phyloP scores from a whole-genome alignment of 176 grass and related monocot species.

The Musa acuminata region DNA sequence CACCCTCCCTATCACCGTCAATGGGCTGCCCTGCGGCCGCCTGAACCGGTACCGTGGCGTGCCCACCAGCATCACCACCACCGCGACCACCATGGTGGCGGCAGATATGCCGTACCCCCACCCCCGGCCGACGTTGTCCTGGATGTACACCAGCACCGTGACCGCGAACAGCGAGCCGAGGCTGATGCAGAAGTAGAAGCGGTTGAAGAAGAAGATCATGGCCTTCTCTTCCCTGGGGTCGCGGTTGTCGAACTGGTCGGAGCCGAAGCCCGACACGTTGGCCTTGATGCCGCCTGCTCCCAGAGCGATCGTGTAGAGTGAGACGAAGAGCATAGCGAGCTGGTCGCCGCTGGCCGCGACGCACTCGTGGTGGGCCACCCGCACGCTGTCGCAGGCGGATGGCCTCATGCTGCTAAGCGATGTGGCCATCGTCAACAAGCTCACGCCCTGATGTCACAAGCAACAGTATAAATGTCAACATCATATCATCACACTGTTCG shows the following conservation, averaged over 20 bases:
- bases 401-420: constrained; percentile 26
- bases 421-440: constrained; percentile 29
- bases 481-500: too few species aligned
- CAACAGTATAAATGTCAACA: not conserved
- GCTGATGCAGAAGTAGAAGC: constrained; percentile 38
- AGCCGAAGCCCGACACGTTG: constrained; percentile 53
- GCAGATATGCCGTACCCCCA: constrained; percentile 32
- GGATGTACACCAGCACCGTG: constrained; percentile 31
- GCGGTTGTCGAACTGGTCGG: constrained; percentile 43
- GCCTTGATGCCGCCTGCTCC: constrained; percentile 49
- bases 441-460: constrained; percentile 20
- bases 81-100: constrained; percentile 22
- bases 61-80: constrained; percentile 22
- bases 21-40: constrained; percentile 35
- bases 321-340: constrained; percentile 31
- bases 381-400: constrained; percentile 2
- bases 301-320: constrained; percentile 42
- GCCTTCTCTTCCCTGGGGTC: constrained; percentile 37
- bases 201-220: constrained; percentile 40
- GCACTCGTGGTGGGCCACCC: constrained; percentile 15
- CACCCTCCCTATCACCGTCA: constrained; percentile 33
- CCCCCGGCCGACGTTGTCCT: constrained; percentile 29
- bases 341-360: constrained; percentile 29
- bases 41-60: constrained; percentile 28
- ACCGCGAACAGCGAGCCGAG: constrained; percentile 29